Percentiles rank a stretch among this genome's conserved stretches.
Evolutionary conservation across 2,329 filamentous ascomycete species (phyloP).

Genomic region (Aureobasidium sp.): DNA sequence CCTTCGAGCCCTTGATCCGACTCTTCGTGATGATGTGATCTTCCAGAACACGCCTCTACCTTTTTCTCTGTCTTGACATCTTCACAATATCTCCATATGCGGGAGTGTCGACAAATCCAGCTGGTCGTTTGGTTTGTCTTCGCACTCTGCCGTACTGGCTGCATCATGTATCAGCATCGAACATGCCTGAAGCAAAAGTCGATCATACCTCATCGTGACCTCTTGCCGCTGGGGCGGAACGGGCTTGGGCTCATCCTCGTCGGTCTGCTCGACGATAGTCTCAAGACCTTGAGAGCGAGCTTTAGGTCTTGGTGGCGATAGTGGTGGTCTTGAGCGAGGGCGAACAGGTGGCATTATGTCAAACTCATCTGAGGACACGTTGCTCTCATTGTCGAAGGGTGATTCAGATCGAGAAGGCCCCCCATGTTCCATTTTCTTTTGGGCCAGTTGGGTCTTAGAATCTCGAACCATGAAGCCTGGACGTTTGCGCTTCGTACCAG

Average conservation of each 20-base stretch:
- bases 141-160: not conserved
- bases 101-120: not conserved
- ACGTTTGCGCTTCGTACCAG: not conserved
- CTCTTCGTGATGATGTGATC: not conserved
- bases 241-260: no score
- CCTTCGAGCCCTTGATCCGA: not conserved
- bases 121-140: not conserved
- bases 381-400: not conserved
- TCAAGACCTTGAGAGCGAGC: not conserved
- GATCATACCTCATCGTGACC: not conserved
- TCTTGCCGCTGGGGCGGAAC: not conserved
- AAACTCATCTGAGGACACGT: not conserved
- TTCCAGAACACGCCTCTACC: no score
- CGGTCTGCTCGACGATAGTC: not conserved
- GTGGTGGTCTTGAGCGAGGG: not conserved
- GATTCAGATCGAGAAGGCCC: not conserved
- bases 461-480: not conserved
- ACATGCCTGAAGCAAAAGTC: not conserved
- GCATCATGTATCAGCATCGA: not conserved
- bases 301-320: not conserved
- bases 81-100: not conserved
- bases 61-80: not conserved
- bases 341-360: not conserved
- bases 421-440: no score
- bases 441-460: not conserved